A percentile compares a stretch with the other conserved stretches of the same genome.
Evolutionary conservation across 2,329 filamentous ascomycete genomes (phyloP).

Genomic region (Botrytis fabae): DNA sequence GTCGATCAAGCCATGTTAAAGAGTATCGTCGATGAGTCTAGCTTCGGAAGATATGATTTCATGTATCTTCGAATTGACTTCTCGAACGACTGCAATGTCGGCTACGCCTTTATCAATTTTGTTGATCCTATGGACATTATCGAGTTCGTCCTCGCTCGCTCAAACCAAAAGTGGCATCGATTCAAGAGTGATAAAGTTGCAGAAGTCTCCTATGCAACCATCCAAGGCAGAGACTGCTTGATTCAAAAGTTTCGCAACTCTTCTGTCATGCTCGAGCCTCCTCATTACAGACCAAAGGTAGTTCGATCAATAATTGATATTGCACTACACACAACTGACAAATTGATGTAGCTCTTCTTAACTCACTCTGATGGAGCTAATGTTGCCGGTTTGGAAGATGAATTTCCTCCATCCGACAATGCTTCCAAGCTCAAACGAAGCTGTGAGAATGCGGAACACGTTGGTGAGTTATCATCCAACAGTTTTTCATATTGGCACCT

Average conservation of each 20-base stretch:
- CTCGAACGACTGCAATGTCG: slow-evolving; percentile 83
- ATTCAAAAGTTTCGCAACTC: slow-evolving; percentile 97
- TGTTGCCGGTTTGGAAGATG: slow-evolving; percentile 71
- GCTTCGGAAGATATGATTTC: slow-evolving; percentile 86
- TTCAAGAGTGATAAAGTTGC: slow-evolving; percentile 83
- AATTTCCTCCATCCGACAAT: slow-evolving; percentile 79
- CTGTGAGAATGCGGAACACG: slow-evolving; percentile 80
- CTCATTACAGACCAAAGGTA: slow-evolving; percentile 82
- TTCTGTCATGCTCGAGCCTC: slow-evolving; percentile 86
- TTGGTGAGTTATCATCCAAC: slow-evolving; percentile 58
- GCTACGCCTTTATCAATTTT: slow-evolving; percentile 98
- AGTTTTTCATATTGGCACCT: background rate
- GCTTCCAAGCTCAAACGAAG: slow-evolving; percentile 84
- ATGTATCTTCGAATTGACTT: slow-evolving; percentile 93
- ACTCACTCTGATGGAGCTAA: slow-evolving; percentile 52
- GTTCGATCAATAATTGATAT: slow-evolving; percentile 40
- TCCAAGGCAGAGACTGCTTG: slow-evolving; percentile 88
- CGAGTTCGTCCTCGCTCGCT: slow-evolving; percentile 69
- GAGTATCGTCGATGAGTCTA: slow-evolving; percentile 73
- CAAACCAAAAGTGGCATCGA: slow-evolving; percentile 74
- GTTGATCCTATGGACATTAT: slow-evolving; percentile 76
- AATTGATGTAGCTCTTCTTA: slow-evolving; percentile 56
- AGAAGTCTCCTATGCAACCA: slow-evolving; percentile 94
- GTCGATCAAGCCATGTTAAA: slow-evolving; percentile 78
- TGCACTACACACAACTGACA: background rate